These are phyloP conservation scores for Daedaleopsis nitida DNA, from an alignment of 768 basidiomycete species.

Conservation along the genomic window DNA sequence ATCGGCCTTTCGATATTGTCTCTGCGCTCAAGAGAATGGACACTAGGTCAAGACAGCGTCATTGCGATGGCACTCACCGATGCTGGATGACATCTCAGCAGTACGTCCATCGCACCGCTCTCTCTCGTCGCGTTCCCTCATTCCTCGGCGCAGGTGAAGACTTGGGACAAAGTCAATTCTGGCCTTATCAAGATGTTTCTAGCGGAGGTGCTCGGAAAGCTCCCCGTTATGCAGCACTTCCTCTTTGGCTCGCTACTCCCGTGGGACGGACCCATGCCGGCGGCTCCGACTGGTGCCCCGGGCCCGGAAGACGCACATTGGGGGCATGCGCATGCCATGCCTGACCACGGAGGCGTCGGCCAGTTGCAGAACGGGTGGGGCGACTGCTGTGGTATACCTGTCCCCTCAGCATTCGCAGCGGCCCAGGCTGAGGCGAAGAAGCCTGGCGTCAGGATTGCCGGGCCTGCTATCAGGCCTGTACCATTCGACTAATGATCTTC, in stretches of 20 bases:
- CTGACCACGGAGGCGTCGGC: slow-evolving; percentile 45
- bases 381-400: slow-evolving; percentile 89
- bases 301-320: slow-evolving; percentile 42
- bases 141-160: slow-evolving; percentile 59
- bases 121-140: background rate
- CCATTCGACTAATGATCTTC: slow-evolving; percentile 68
- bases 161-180: slow-evolving; percentile 94
- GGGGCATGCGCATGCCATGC: slow-evolving; percentile 51
- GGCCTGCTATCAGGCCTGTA: slow-evolving; percentile 71
- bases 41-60: slow-evolving; percentile 91
- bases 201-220: slow-evolving; percentile 92
- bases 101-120: slow-evolving; percentile 35
- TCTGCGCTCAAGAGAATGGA: background rate
- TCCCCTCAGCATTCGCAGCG: slow-evolving; percentile 82
- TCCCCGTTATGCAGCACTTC: slow-evolving; percentile 96
- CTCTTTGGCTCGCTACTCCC: slow-evolving; percentile 83
- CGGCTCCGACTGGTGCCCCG: slow-evolving; percentile 28
- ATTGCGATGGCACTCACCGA: slow-evolving; percentile 96
- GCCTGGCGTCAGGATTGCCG: slow-evolving; percentile 46
- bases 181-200: slow-evolving; percentile 99
- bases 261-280: slow-evolving; percentile 62
- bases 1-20: background rate
- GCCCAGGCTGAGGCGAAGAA: slow-evolving; percentile 51
- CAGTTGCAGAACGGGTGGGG: slow-evolving; percentile 72
- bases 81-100: slow-evolving; percentile 97